A percentile compares a stretch with the other conserved stretches of the same genome.
Evolutionary conservation across 2,329 filamentous ascomycete species (phyloP).

Genomic region (Monilinia aucupariae): DNA sequence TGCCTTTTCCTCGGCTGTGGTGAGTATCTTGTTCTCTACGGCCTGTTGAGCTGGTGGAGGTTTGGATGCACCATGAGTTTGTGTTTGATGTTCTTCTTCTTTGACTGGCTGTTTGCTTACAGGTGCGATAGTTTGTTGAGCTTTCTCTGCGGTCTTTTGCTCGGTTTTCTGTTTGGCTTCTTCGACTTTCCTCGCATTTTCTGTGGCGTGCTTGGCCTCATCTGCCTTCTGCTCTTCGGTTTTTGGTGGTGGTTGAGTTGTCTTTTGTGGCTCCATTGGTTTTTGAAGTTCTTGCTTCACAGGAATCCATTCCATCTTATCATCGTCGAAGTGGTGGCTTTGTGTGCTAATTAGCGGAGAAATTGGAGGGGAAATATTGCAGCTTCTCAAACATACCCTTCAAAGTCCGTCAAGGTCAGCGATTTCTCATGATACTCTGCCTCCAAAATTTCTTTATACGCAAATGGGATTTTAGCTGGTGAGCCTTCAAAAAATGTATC

Average conservation of each 20-base stretch:
- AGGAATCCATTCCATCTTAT: conserved; percentile 36
- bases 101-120: conserved; percentile 15
- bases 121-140: conserved; percentile 2
- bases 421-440: conserved; percentile 53
- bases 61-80: conserved; percentile 5
- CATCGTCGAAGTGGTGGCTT: conserved; percentile 42
- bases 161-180: conserved; percentile 4
- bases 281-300: conserved; percentile 6
- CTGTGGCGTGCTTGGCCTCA: conserved; percentile 27
- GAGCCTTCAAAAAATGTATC: conserved; percentile 64
- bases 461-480: conserved; percentile 59
- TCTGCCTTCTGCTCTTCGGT: conserved; percentile 6
- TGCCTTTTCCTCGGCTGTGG: conserved; percentile 18
- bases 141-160: conserved; percentile 1
- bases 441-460: conserved; percentile 52
- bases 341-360: not conserved
- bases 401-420: conserved; percentile 46
- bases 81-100: not conserved
- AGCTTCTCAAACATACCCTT: conserved; percentile 41
- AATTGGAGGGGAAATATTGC: conserved; percentile 22
- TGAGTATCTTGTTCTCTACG: conserved; percentile 13
- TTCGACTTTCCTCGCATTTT: conserved; percentile 32
- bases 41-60: conserved; percentile 8
- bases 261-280: conserved; percentile 23
- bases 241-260: conserved; percentile 19